phyloP scores from a whole-genome alignment of 371 early-diverging fungal genomes.

The Mortierella sp. region DNA sequence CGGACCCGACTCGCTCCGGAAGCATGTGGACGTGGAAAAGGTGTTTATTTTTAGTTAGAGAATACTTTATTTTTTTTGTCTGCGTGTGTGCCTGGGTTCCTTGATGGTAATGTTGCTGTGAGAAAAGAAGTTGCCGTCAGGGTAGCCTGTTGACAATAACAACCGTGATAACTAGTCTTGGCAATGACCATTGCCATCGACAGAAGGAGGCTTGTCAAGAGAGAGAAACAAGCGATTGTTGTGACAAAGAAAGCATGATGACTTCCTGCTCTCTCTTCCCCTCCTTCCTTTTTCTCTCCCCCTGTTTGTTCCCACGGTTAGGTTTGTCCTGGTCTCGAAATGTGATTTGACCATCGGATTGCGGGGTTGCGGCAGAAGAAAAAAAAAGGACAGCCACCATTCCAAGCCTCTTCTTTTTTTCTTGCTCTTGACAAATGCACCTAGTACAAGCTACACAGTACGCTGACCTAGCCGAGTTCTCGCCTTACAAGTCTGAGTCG shows the following conservation, averaged over 20 bases:
- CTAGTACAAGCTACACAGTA: too few species aligned
- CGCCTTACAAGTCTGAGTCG: too few species aligned
- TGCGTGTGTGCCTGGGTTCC: not conserved
- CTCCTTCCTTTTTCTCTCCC: not conserved
- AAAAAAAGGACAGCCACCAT: not conserved
- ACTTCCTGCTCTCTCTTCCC: not conserved
- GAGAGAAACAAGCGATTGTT: not conserved
- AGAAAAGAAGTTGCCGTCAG: not conserved
- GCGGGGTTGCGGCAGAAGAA: not conserved
- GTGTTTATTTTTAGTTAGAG: constrained; percentile 5
- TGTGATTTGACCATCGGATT: constrained; percentile 13
- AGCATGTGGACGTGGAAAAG: constrained; percentile 8
- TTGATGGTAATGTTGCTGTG: not conserved
- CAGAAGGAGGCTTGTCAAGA: not conserved
- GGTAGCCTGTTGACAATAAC: not conserved
- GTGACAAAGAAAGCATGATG: not conserved
- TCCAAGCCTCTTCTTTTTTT: not conserved
- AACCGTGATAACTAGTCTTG: not conserved
- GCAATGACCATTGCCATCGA: too few species aligned
- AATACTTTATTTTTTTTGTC: not conserved
- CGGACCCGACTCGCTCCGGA: constrained; percentile 22
- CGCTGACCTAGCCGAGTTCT: too few species aligned
- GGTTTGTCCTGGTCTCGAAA: not conserved
- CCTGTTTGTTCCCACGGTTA: constrained; percentile 7
- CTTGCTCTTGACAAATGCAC: not conserved